Evolutionary conservation across 345 rosid species (phyloP), one percentile per base, ranked within the genome.

Genomic region (Rhodamnia rubescens): DNA sequence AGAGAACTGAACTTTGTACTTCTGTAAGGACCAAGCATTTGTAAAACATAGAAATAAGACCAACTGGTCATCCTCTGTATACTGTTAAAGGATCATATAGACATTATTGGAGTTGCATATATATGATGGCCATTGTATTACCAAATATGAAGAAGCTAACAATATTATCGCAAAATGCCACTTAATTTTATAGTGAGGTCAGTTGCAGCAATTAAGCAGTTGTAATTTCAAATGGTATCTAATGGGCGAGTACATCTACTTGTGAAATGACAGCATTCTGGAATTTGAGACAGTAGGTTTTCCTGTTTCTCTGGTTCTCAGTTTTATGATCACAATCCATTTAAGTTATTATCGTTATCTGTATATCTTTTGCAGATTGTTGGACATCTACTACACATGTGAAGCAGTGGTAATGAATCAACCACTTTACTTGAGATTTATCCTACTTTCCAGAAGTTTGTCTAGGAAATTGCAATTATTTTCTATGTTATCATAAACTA

Each of bases 311-410:
- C 78, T 32, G 78, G 24, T 32, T 32, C 32, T 64, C 16, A 64
- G 47, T 32, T 32, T 69, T 69, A 32, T 69, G 78, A 69, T 18
- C 78, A 32, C 78, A 69, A 36, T 8, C 47, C 20, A 69, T 32
- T 8, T 32, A 18, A 69, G 11, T 29, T 20, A 61, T 61, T 29
- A 61, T 29, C 16, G 8, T 61, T 61, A 7, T 61, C 53, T 85
- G 53, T 58, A 36, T 36, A 10, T 89, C 5, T 90, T 88, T 89
- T 87, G 86, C 93, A 95, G 99, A 86, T 90, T 96, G 99, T 91
- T 97, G 99, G 99, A 90, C 83, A 61, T 89, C 91, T 21, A 94
- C 98, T 83, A 90, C 95, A 49, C 96, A 93, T 85, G 91, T 97
- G 88, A 94, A 92, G 85, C 89, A 92, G 84, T 97, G 99, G 99